Percentiles rank a stretch among this genome's conserved stretches.
Evolutionary conservation across 139 green algal genomes (phyloP).

Genomic region (Dunaliella primolecta): DNA sequence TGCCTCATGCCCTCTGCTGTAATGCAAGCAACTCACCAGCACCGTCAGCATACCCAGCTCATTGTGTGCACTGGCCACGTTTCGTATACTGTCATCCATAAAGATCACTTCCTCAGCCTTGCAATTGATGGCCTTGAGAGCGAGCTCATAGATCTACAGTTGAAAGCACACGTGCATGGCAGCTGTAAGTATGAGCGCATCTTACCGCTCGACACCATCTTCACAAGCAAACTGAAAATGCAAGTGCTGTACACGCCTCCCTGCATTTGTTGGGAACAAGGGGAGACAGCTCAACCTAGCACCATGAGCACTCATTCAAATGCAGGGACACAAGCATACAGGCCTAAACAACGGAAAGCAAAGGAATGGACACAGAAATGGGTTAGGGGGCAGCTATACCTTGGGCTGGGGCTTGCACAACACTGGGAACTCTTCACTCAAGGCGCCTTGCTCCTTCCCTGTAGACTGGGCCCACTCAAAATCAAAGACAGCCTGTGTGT

Average conservation of each 20-base stretch:
- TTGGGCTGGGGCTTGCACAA: conserved; percentile 71
- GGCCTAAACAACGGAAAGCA: no score
- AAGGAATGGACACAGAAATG: no score
- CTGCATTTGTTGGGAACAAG: no score
- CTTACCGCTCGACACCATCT: no score
- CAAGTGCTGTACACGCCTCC: no score
- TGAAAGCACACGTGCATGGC: neutral
- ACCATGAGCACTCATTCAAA: no score
- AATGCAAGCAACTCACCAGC: conserved; percentile 12
- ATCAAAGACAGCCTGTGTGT: conserved; percentile 57
- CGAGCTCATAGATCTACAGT: conserved; percentile 51
- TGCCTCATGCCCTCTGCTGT: no score
- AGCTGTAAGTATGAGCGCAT: neutral
- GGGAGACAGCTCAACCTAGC: no score
- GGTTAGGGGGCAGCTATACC: no score
- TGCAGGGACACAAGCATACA: no score
- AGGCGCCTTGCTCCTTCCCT: conserved; percentile 31
- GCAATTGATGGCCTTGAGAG: conserved; percentile 47
- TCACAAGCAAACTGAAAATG: no score
- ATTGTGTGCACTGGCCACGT: conserved; percentile 59
- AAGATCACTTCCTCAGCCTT: conserved; percentile 52
- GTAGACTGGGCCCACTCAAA: conserved; percentile 70
- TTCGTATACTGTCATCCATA: conserved; percentile 75
- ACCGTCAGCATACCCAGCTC: conserved; percentile 63
- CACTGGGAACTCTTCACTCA: conserved; percentile 42